These are phyloP conservation scores for Coemansia umbellata DNA, from an alignment of 192 early-diverging fungal genomes.

Conservation along the genomic window DNA sequence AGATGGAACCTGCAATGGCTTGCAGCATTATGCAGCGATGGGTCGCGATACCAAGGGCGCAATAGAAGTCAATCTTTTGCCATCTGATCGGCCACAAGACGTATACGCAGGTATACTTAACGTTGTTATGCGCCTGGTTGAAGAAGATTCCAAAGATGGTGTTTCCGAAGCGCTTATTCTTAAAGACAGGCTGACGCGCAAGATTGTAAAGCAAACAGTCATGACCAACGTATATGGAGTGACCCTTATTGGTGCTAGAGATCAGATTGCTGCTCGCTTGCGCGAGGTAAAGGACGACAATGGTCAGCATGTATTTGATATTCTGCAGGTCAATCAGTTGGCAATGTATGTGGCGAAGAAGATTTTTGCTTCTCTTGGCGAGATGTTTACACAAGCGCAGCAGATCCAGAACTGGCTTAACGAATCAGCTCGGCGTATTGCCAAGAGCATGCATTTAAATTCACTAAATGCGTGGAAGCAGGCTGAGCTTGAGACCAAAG, in stretches of 20 bases:
- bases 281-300: slow-evolving; percentile 73
- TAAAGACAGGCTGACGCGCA: slow-evolving; percentile 71
- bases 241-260: slow-evolving; percentile 88
- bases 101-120: slow-evolving; percentile 89
- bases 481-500: slow-evolving; percentile 23
- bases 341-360: slow-evolving; percentile 73
- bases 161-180: slow-evolving; percentile 62
- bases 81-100: slow-evolving; percentile 82
- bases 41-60: slow-evolving; percentile 89
- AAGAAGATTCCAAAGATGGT: slow-evolving; percentile 63
- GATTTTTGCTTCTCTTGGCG: slow-evolving; percentile 82
- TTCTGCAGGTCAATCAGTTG: slow-evolving; percentile 28
- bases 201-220: slow-evolving; percentile 98
- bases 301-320: slow-evolving; percentile 56
- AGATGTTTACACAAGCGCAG: slow-evolving; percentile 86
- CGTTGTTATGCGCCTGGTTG: slow-evolving; percentile 63
- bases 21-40: slow-evolving; percentile 98
- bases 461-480: slow-evolving; percentile 43
- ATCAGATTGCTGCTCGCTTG: slow-evolving; percentile 81
- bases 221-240: slow-evolving; percentile 99
- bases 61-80: slow-evolving; percentile 80
- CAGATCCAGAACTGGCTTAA: slow-evolving; percentile 94
- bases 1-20: slow-evolving; percentile 96
- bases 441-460: slow-evolving; percentile 66
- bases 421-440: slow-evolving; percentile 76